phyloP scores from a whole-genome alignment of 2,329 filamentous ascomycete species.

The Fusarium proliferatum region DNA sequence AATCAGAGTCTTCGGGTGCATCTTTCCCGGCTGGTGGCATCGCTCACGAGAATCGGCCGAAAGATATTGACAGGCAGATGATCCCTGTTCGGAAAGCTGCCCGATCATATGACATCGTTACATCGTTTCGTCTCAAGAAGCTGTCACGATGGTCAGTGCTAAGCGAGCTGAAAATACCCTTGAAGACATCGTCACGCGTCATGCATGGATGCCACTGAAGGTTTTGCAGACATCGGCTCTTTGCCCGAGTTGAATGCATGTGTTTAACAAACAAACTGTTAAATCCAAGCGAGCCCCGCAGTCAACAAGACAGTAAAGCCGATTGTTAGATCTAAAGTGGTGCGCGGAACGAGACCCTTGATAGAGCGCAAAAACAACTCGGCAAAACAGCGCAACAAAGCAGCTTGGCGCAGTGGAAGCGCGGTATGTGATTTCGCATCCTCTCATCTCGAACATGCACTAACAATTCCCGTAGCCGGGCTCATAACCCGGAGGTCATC shows the following conservation, averaged over 20 bases:
- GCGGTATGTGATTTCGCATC: conserved; percentile 9
- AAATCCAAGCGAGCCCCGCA: neutral
- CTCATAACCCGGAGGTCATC: conserved; percentile 32
- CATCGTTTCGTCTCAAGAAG: neutral
- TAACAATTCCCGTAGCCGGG: conserved; percentile 25
- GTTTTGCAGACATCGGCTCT: neutral
- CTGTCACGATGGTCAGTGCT: neutral
- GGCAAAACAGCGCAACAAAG: conserved; percentile 19
- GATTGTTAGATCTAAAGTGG: neutral
- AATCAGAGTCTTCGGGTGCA: neutral
- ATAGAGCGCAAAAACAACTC: neutral
- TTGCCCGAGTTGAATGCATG: neutral
- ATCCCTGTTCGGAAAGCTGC: neutral
- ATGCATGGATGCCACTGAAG: neutral
- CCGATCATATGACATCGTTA: neutral
- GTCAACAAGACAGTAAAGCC: neutral
- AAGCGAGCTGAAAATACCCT: neutral
- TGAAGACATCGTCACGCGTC: neutral
- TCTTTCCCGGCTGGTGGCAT: neutral
- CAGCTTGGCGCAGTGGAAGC: conserved; percentile 33
- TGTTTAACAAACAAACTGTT: neutral
- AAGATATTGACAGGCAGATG: neutral
- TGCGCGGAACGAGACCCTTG: neutral
- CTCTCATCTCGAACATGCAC: neutral
- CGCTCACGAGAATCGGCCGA: neutral